These are phyloP conservation scores for Penicillium ucsense DNA, from an alignment of 495 filamentous ascomycete genomes.

Conservation along the genomic window DNA sequence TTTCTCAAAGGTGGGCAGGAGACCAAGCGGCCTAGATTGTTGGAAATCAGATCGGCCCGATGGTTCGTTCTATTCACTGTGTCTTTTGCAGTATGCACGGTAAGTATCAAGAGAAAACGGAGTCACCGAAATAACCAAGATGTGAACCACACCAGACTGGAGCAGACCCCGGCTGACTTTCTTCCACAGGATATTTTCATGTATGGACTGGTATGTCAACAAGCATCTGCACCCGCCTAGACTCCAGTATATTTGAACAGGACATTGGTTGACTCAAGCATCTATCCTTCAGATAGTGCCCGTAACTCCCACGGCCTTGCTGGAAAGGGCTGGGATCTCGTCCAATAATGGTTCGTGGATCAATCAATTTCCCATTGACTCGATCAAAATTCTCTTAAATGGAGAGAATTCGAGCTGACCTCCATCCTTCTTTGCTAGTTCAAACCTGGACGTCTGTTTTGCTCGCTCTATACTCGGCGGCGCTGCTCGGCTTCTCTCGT, in stretches of 20 bases:
- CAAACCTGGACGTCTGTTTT: constrained; percentile 73
- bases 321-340: constrained; percentile 46
- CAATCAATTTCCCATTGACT: background rate
- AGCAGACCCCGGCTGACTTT: no score
- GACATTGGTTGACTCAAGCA: background rate
- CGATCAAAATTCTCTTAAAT: no score
- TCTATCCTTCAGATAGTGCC: constrained; percentile 51
- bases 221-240: background rate
- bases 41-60: constrained; percentile 18
- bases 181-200: constrained; percentile 58
- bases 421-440: constrained; percentile 20
- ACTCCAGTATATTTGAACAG: background rate
- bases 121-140: no score
- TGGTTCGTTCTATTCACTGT: constrained; percentile 21
- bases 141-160: no score
- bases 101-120: background rate
- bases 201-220: constrained; percentile 51
- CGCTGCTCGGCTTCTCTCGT: constrained; percentile 54
- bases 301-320: constrained; percentile 72
- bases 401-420: no score
- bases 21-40: constrained; percentile 11
- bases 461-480: constrained; percentile 67
- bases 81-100: constrained; percentile 16
- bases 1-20: background rate
- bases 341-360: constrained; percentile 35